Percentiles rank a stretch among this genome's conserved stretches.
These are phyloP conservation scores for Cercospora zeina DNA, from an alignment of 2,329 filamentous ascomycete species.

Conservation along the genomic window DNA sequence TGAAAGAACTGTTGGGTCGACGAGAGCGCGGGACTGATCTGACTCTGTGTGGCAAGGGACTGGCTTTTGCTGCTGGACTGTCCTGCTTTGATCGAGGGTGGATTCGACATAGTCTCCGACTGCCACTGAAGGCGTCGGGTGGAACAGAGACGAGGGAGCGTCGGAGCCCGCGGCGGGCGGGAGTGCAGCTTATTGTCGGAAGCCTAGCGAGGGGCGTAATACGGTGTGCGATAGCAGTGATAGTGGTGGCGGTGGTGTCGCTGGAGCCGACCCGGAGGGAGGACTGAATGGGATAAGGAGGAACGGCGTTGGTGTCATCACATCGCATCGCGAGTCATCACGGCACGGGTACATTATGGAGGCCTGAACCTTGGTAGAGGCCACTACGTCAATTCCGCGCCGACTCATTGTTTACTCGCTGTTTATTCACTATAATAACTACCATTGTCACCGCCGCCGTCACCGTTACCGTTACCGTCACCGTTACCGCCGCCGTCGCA, in stretches of 20 bases:
- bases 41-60: constrained; percentile 32
- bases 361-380: too few species aligned
- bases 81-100: constrained; percentile 41
- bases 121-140: constrained; percentile 31
- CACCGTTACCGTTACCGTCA: too few species aligned
- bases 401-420: too few species aligned
- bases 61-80: constrained; percentile 46
- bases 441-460: too few species aligned
- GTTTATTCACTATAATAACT: too few species aligned
- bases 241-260: constrained; percentile 18
- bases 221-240: constrained; percentile 14
- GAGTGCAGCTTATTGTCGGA: constrained; percentile 12
- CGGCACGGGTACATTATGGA: too few species aligned
- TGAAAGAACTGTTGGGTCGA: constrained; percentile 47
- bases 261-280: constrained; percentile 21
- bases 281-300: constrained; percentile 15
- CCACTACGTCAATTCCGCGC: too few species aligned
- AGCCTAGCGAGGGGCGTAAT: constrained; percentile 17
- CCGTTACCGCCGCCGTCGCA: too few species aligned
- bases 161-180: constrained; percentile 7
- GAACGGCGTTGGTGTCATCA: constrained; percentile 14
- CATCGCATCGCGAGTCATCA: constrained; percentile 7
- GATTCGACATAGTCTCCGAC: constrained; percentile 46
- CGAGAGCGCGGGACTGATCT: constrained; percentile 47
- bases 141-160: constrained; percentile 6